Evolutionary conservation across 1,284 basidiomycete genomes (phyloP).

Genomic region (Vanrija pseudolonga): DNA sequence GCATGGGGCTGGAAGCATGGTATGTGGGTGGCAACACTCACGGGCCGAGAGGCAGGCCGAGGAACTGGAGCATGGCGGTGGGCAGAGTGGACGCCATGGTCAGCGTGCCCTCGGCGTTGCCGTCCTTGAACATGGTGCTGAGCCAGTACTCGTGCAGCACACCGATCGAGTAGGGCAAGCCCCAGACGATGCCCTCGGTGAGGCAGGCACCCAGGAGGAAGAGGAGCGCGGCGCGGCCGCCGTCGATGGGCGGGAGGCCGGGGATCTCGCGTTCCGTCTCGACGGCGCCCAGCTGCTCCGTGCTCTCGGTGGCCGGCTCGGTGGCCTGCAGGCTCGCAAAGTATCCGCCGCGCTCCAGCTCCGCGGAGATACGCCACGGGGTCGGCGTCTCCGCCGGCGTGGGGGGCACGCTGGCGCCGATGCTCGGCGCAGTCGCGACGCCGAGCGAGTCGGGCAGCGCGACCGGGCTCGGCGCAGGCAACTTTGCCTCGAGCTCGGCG

Average conservation of each 20-base stretch:
- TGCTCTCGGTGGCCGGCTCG: no score
- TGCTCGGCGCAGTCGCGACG: no score
- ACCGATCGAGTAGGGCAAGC: conserved; percentile 41
- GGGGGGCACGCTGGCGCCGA: no score
- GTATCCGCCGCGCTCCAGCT: no score
- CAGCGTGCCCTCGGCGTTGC: conserved; percentile 4
- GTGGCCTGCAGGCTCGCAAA: no score
- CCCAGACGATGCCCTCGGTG: conserved; percentile 41
- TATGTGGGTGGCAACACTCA: conserved; percentile 21
- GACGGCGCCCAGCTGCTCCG: not conserved
- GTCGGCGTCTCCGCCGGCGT: no score
- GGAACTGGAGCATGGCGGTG: conserved; percentile 44
- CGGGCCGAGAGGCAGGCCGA: conserved; percentile 15
- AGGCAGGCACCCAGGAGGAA: conserved; percentile 39
- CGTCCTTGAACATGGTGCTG: conserved; percentile 27
- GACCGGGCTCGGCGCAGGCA: no score
- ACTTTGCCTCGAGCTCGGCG: no score
- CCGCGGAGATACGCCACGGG: no score
- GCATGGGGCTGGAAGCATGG: no score
- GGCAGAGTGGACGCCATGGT: conserved; percentile 45
- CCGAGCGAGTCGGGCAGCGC: no score
- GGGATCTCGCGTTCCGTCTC: not conserved
- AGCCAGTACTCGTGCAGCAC: conserved; percentile 44
- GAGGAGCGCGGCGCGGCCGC: conserved; percentile 36
- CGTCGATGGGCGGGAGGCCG: conserved; percentile 37